Evolutionary conservation across 441 rosid species (phyloP).

Genomic region (Pelargonium australe): DNA sequence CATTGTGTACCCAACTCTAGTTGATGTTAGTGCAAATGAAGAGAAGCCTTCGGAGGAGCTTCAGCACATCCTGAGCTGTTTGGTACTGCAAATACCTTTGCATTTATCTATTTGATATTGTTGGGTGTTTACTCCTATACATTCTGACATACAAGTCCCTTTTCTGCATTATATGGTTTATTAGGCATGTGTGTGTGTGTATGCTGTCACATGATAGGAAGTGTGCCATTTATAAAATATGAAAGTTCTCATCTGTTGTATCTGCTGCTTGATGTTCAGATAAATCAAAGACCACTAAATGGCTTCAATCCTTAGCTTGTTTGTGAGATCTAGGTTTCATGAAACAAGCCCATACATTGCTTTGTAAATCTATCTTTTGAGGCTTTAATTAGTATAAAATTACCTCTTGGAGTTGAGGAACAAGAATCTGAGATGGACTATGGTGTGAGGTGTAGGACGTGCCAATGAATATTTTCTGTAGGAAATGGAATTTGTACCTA

Average conservation of each 20-base stretch:
- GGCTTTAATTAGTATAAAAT: slow-evolving; percentile 3
- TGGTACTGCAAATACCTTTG: slow-evolving; percentile 50
- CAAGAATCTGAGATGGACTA: background rate
- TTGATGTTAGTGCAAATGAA: slow-evolving; percentile 76
- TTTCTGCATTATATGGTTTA: background rate
- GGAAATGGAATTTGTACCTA: background rate
- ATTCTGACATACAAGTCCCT: slow-evolving; percentile 12
- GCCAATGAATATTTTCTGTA: background rate
- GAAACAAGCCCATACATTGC: slow-evolving; percentile 3
- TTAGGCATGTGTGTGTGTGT: background rate
- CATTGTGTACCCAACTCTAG: slow-evolving; percentile 83
- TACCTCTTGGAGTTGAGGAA: background rate
- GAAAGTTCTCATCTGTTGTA: background rate
- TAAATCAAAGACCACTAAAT: slow-evolving; percentile 1
- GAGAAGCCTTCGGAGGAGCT: slow-evolving; percentile 81
- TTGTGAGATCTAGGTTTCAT: slow-evolving; percentile 4
- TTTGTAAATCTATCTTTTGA: background rate
- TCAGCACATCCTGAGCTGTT: slow-evolving; percentile 64
- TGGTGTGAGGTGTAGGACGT: background rate
- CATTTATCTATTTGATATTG: slow-evolving; percentile 14
- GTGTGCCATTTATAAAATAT: slow-evolving; percentile 3
- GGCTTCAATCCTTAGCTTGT: slow-evolving; percentile 9
- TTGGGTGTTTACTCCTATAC: slow-evolving; percentile 14
- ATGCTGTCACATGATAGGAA: background rate
- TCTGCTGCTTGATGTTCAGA: background rate